phyloP scores from a whole-genome alignment of 2,329 filamentous ascomycete genomes.

The Zymoseptoria pseudotritici region DNA sequence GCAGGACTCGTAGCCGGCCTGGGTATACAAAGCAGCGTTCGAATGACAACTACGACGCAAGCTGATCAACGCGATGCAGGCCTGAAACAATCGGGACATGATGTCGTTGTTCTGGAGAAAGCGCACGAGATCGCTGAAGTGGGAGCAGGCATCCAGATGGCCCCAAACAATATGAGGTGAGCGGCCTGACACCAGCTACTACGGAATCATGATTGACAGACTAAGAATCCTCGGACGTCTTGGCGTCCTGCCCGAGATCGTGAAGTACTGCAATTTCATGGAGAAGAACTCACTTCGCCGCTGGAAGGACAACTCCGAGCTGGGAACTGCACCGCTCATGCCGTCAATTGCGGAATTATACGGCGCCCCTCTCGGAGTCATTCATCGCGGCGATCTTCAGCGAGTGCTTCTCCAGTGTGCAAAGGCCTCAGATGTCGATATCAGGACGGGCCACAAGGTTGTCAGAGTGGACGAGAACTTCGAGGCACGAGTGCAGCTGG shows the following conservation, averaged over 20 bases:
- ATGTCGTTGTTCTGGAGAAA: conserved; percentile 41
- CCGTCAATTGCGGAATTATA: conserved; percentile 6
- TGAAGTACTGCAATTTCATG: conserved; percentile 34
- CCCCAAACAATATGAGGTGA: conserved; percentile 38
- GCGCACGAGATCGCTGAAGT: conserved; percentile 41
- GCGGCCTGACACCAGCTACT: not conserved
- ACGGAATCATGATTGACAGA: not conserved
- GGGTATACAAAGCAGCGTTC: not conserved
- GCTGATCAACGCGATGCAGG: conserved; percentile 9
- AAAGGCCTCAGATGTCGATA: conserved; percentile 34
- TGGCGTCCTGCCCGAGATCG: conserved; percentile 39
- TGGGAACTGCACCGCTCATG: conserved; percentile 11
- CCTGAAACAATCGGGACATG: conserved; percentile 38
- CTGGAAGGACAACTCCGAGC: conserved; percentile 9
- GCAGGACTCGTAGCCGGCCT: conserved; percentile 46
- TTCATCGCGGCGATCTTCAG: conserved; percentile 47
- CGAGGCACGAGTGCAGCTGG: conserved; percentile 11
- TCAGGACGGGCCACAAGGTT: conserved; percentile 29
- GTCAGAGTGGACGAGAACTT: conserved; percentile 11
- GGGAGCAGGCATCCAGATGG: conserved; percentile 45
- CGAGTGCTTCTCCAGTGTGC: conserved; percentile 40
- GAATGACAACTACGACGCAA: too few relatives aligned
- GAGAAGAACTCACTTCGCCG: conserved; percentile 7
- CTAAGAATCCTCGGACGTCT: conserved; percentile 36
- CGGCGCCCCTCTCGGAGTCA: conserved; percentile 44